A percentile compares a stretch with the other conserved stretches of the same genome.
Conservation (phyloP, 257 asterid species). For the Plantago elongata region DNA sequence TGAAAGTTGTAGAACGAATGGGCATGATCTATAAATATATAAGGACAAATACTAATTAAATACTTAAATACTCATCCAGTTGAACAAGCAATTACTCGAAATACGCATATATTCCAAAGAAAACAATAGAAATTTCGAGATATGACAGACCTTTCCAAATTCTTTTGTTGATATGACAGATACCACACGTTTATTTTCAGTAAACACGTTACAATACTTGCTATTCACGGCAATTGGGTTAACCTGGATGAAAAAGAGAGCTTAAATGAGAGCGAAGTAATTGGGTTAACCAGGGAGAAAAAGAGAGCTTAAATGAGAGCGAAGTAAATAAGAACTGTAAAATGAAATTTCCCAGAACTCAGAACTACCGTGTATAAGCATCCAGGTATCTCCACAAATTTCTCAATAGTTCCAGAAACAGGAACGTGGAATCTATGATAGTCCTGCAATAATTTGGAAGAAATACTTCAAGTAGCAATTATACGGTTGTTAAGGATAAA, state of each 20-base stretch:
- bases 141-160: conserved; percentile 82
- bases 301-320: conserved; percentile 23
- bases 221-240: conserved; percentile 99
- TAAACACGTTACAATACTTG: conserved; percentile 97
- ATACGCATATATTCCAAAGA: conserved; percentile 8
- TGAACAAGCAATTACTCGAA: conserved; percentile 7
- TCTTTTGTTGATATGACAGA: conserved; percentile 73
- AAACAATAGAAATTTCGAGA: conserved; percentile 16
- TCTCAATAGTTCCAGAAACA: conserved; percentile 87
- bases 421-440: conserved; percentile 95
- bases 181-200: conserved; percentile 89
- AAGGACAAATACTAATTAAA: neutral
- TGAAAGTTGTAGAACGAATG: too few relatives aligned
- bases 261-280: conserved; percentile 24
- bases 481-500: neutral
- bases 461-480: conserved; percentile 2
- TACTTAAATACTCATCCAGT: neutral
- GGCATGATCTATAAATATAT: too few relatives aligned
- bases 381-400: conserved; percentile 83
- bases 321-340: conserved; percentile 16
- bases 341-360: conserved; percentile 15
- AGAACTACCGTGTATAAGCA: conserved; percentile 80
- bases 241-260: conserved; percentile 49
- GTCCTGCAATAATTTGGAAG: conserved; percentile 52
- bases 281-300: conserved; percentile 80